Percentiles rank a stretch among this genome's conserved stretches.
Conservation (phyloP, 2,329 filamentous ascomycete species). For the Neofusicoccum kwambonambiense region DNA sequence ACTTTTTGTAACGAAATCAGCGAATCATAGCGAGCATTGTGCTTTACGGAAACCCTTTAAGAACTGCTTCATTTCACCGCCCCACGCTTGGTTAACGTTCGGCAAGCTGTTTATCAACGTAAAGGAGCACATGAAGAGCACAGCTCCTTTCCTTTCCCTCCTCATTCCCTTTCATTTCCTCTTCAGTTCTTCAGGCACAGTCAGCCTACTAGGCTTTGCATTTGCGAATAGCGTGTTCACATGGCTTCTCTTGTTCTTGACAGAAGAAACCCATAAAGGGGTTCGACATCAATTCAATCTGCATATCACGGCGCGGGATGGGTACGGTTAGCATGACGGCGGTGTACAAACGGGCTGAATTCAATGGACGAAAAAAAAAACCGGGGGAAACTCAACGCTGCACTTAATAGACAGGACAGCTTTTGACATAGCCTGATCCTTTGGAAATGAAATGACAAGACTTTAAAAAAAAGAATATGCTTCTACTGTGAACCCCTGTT, state of each 20-base stretch:
- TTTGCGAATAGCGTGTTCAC: background rate
- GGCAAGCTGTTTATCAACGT: background rate
- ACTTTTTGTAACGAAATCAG: background rate
- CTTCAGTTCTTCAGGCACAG: background rate
- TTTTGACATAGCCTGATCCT: background rate
- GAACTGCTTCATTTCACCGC: background rate
- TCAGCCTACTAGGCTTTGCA: background rate
- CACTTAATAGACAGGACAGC: background rate
- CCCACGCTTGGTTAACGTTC: background rate
- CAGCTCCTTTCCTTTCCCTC: background rate
- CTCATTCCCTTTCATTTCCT: no score
- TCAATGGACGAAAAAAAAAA: background rate
- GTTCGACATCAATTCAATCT: background rate
- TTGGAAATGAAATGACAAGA: no score
- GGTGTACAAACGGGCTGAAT: background rate
- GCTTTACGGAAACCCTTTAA: background rate
- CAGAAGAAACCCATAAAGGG: background rate
- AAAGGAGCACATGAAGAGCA: background rate
- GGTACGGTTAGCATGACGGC: background rate
- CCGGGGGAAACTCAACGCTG: background rate
- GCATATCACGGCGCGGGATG: background rate
- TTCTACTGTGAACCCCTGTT: no score
- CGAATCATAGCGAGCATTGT: background rate
- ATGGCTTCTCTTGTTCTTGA: background rate
- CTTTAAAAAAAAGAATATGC: no score